Evolutionary conservation across 2,329 filamentous ascomycete genomes (phyloP).

Genomic region (Pestalotiopsis sp.): DNA sequence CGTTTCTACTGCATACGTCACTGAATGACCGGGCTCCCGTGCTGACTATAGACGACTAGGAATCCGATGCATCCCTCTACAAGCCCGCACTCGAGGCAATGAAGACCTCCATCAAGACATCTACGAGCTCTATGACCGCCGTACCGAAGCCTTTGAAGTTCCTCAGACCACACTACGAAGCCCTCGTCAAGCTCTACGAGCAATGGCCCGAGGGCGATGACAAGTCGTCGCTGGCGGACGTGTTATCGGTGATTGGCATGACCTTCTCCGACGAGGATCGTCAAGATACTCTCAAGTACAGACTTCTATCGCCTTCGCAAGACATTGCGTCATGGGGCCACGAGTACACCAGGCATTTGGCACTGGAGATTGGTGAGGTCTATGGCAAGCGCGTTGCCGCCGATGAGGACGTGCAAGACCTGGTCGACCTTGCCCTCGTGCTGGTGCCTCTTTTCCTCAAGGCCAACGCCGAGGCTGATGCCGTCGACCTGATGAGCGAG

Average conservation of each 20-base stretch:
- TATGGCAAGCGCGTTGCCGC: conserved; percentile 85
- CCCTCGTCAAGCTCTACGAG: conserved; percentile 84
- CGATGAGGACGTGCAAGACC: conserved; percentile 80
- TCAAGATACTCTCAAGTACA: conserved; percentile 94
- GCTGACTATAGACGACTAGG: conserved; percentile 52
- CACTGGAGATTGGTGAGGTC: conserved; percentile 93
- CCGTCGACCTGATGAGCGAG: conserved; percentile 95
- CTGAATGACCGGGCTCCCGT: background rate
- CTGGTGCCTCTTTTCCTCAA: conserved; percentile 94
- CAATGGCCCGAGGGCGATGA: conserved; percentile 83
- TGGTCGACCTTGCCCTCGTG: conserved; percentile 80
- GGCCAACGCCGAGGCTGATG: conserved; percentile 97
- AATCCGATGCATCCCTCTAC: conserved; percentile 84
- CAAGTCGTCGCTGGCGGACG: conserved; percentile 90
- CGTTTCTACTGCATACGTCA: conserved; percentile 18
- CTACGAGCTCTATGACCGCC: conserved; percentile 98
- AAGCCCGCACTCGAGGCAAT: conserved; percentile 92
- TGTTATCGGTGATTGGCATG: conserved; percentile 97
- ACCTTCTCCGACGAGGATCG: conserved; percentile 96
- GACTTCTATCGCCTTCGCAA: conserved; percentile 83
- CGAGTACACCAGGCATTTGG: conserved; percentile 95
- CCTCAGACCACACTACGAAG: conserved; percentile 92
- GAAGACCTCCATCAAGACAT: conserved; percentile 98
- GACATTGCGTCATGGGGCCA: conserved; percentile 98
- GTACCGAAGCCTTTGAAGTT: conserved; percentile 99